These are phyloP conservation scores for Termitomyces bulborhizus DNA, from an alignment of 768 basidiomycete genomes.

Conservation along the genomic window DNA sequence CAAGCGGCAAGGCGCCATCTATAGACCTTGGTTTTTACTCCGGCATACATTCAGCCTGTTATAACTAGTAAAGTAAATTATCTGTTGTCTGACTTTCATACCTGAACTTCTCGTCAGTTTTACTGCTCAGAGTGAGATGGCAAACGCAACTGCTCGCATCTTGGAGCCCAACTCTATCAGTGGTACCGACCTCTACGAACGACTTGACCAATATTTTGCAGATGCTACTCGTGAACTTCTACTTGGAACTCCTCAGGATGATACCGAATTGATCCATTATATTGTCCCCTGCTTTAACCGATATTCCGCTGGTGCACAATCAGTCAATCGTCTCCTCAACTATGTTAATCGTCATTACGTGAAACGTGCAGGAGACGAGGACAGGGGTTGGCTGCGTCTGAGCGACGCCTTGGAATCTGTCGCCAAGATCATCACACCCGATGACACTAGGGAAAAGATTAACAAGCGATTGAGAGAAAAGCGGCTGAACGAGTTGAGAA, in stretches of 20 bases:
- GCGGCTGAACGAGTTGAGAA: constrained; percentile 54
- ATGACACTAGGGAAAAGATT: constrained; percentile 57
- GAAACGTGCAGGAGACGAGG: constrained; percentile 72
- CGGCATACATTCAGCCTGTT: constrained; percentile 76
- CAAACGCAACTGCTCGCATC: constrained; percentile 24
- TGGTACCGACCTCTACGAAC: constrained; percentile 67
- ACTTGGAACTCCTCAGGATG: constrained; percentile 61
- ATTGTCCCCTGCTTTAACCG: constrained; percentile 68
- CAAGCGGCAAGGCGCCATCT: constrained; percentile 54
- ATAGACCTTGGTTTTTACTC: constrained; percentile 70
- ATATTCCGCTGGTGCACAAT: constrained; percentile 59
- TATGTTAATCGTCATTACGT: constrained; percentile 78
- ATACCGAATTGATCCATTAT: constrained; percentile 60
- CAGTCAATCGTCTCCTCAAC: constrained; percentile 68
- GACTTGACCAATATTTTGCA: constrained; percentile 66
- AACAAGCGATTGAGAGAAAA: constrained; percentile 53
- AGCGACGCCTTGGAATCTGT: constrained; percentile 59
- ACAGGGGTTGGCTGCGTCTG: constrained; percentile 70
- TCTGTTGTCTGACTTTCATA: constrained; percentile 9
- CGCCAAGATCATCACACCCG: constrained; percentile 40
- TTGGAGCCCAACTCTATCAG: constrained; percentile 27
- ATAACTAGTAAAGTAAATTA: constrained; percentile 59
- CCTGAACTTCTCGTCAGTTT: constrained; percentile 30
- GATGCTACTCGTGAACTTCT: constrained; percentile 56
- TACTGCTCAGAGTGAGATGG: constrained; percentile 49